A percentile compares a stretch with the other conserved stretches of the same genome.
Conservation (phyloP, 108 stramenopile genomes). For the Schizochytrium sp. region DNA sequence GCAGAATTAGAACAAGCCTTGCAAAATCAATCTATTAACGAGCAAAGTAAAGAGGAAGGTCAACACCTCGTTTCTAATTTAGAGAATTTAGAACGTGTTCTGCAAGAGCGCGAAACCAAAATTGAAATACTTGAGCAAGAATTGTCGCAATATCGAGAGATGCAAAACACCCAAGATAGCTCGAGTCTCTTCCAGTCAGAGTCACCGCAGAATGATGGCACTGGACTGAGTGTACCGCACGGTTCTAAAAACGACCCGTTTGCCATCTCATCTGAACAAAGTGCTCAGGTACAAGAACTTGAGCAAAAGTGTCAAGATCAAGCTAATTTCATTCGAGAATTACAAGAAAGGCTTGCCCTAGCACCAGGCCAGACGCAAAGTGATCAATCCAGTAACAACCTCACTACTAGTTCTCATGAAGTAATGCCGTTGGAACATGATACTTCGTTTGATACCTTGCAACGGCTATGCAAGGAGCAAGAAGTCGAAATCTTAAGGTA, state of each 20-base stretch:
- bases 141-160: too few relatives aligned
- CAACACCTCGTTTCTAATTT: too few relatives aligned
- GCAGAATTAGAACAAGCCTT: too few relatives aligned
- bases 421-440: background rate
- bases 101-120: too few relatives aligned
- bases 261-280: background rate
- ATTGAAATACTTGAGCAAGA: too few relatives aligned
- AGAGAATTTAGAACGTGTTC: too few relatives aligned
- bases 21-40: too few relatives aligned
- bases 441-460: background rate
- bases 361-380: background rate
- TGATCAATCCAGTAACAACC: background rate
- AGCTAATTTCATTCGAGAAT: background rate
- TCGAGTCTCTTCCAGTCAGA: too few relatives aligned
- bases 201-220: background rate
- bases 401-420: background rate
- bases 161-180: too few relatives aligned
- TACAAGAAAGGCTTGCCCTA: background rate
- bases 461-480: background rate
- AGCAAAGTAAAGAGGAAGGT: too few relatives aligned
- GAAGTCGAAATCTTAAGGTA: background rate
- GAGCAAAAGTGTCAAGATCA: background rate
- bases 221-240: background rate
- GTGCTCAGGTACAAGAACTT: slow-evolving; percentile 1
- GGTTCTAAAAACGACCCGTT: background rate